Conservation (phyloP, 148 eudicot species). For the Fagopyrum homotropicum region DNA sequence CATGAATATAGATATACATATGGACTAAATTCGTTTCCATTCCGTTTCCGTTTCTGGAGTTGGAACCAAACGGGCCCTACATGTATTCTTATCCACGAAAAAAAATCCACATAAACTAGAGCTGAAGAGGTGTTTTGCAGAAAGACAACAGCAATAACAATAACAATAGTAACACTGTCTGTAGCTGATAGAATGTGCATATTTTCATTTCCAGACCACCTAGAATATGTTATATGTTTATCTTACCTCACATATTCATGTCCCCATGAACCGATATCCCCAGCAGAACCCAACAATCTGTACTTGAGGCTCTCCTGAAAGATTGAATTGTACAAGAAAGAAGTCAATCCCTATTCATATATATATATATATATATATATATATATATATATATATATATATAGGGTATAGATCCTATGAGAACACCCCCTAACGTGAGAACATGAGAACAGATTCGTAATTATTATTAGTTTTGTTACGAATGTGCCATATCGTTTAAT, state of each 20-base stretch:
- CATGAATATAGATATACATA: too few relatives aligned
- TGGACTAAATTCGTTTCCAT: too few relatives aligned
- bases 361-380: too few relatives aligned
- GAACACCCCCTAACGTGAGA: too few relatives aligned
- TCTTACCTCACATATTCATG: conserved; percentile 93
- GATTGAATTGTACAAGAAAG: conserved; percentile 6
- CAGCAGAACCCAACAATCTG: conserved; percentile 80
- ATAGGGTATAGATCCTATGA: too few relatives aligned
- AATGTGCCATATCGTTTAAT: too few relatives aligned
- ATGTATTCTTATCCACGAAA: neutral
- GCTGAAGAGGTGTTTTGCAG: neutral
- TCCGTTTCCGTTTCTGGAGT: too few relatives aligned
- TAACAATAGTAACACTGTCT: neutral
- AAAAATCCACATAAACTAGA: neutral
- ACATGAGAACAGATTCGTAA: too few relatives aligned
- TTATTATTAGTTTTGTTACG: too few relatives aligned
- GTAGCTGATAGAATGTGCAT: neutral
- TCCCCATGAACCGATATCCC: conserved; percentile 99
- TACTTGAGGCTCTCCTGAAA: conserved; percentile 89
- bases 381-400: too few relatives aligned
- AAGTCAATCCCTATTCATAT: too few relatives aligned
- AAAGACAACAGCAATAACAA: neutral
- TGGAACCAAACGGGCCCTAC: neutral
- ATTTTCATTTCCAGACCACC: neutral
- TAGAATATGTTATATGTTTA: neutral